These are phyloP conservation scores for Talaromyces sp. DNA, from an alignment of 2,329 filamentous ascomycete species.

Conservation along the genomic window DNA sequence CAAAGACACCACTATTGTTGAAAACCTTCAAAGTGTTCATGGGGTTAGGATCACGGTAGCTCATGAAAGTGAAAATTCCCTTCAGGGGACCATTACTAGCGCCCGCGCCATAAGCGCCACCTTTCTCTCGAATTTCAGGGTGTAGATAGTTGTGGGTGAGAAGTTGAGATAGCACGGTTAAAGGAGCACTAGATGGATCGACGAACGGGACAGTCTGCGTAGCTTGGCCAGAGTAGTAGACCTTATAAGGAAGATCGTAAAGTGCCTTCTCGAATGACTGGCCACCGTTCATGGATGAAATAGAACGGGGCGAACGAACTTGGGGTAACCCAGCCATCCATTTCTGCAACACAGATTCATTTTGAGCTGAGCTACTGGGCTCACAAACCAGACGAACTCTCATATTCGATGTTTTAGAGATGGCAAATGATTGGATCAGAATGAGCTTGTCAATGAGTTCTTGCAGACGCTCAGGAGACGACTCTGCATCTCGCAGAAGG, in stretches of 20 bases:
- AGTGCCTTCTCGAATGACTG: conserved; percentile 68
- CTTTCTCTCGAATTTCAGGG: conserved; percentile 96
- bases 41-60: conserved; percentile 95
- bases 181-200: conserved; percentile 71
- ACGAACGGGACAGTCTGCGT: conserved; percentile 84
- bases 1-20: conserved; percentile 79
- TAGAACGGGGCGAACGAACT: conserved; percentile 40
- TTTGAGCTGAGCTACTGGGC: conserved; percentile 67
- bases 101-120: conserved; percentile 91
- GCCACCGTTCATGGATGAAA: conserved; percentile 26
- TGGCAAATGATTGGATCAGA: conserved; percentile 76
- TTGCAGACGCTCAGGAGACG: conserved; percentile 68
- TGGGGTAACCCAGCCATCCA: conserved; percentile 69
- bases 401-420: conserved; percentile 68
- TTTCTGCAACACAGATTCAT: conserved; percentile 68
- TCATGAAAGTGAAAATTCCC: conserved; percentile 91
- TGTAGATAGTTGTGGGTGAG: conserved; percentile 96
- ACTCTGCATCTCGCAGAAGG: conserved; percentile 68
- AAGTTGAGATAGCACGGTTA: conserved; percentile 87
- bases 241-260: conserved; percentile 94
- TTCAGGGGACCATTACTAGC: conserved; percentile 79
- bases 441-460: conserved; percentile 84
- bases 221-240: conserved; percentile 87
- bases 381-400: conserved; percentile 88
- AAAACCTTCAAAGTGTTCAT: conserved; percentile 85